These are phyloP conservation scores for Capsella bursapastoris DNA, from an alignment of 345 rosid genomes.

Conservation along the genomic window DNA sequence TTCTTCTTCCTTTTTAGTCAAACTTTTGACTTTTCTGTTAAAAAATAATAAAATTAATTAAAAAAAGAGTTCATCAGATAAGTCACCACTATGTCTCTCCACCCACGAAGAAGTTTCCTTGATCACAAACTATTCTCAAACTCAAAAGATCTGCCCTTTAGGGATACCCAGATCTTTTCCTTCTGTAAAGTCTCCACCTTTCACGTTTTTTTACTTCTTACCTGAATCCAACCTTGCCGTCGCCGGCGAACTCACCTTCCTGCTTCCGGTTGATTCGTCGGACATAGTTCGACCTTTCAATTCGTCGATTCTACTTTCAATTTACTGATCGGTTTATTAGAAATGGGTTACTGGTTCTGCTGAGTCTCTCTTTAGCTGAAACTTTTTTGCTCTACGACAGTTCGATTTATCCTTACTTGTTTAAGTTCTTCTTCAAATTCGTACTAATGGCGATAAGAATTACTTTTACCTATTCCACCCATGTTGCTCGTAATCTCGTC, in stretches of 20 bases:
- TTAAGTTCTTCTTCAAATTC: constrained; percentile 52
- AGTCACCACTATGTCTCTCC: neutral
- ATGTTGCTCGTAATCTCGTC: constrained; percentile 68
- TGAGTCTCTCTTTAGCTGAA: constrained; percentile 13
- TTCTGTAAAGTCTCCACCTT: neutral
- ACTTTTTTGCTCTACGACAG: constrained; percentile 47
- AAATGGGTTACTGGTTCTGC: constrained; percentile 35
- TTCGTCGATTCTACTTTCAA: constrained; percentile 34
- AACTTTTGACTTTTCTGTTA: constrained; percentile 18
- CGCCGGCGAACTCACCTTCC: neutral
- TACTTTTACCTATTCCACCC: constrained; percentile 66
- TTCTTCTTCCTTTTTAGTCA: neutral
- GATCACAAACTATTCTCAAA: neutral
- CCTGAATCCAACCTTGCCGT: neutral
- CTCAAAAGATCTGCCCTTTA: constrained; percentile 33
- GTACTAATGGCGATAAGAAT: constrained; percentile 72
- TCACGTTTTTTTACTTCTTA: neutral
- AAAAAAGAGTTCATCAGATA: neutral
- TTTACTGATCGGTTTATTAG: constrained; percentile 28
- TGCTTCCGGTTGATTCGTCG: constrained; percentile 15
- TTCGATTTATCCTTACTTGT: constrained; percentile 54
- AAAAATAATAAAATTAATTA: neutral
- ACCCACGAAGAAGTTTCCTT: constrained; percentile 30
- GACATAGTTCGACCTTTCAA: constrained; percentile 20
- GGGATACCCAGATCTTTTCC: constrained; percentile 30